Conservation (phyloP, 2,329 filamentous ascomycete species). For the Neofusicoccum kwambonambiense region DNA sequence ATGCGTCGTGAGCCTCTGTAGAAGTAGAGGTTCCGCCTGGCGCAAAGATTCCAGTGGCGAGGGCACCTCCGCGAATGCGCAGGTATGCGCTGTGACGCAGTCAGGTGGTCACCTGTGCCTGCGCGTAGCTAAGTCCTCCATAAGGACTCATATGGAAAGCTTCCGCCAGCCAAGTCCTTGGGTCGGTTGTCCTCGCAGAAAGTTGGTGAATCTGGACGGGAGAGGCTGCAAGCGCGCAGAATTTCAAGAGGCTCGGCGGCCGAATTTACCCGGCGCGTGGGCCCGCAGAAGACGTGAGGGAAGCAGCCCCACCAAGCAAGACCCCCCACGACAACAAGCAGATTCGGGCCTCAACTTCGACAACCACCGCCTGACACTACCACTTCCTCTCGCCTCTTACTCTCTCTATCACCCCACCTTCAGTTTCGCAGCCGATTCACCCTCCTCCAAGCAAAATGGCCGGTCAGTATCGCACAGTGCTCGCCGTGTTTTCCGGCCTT, state of each 20-base stretch:
- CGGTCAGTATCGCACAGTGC: conserved; percentile 1
- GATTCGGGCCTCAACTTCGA: conserved; percentile 16
- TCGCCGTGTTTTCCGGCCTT: neutral
- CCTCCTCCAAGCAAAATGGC: conserved; percentile 10
- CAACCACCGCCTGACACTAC: conserved; percentile 7
- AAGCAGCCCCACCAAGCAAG: conserved; percentile 17
- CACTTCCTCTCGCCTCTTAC: neutral
- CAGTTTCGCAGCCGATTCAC: neutral
- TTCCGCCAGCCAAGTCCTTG: too few species aligned
- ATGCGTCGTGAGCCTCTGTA: neutral
- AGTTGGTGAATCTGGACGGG: too few species aligned
- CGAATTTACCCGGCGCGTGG: conserved; percentile 11
- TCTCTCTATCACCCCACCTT: neutral
- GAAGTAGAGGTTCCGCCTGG: neutral
- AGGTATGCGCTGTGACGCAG: too few species aligned
- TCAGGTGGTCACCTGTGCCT: too few species aligned
- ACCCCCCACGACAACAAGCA: conserved; percentile 17
- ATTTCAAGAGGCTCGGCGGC: conserved; percentile 16
- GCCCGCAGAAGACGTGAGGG: neutral
- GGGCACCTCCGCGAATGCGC: too few species aligned
- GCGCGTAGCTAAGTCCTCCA: too few species aligned
- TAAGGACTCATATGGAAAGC: too few species aligned
- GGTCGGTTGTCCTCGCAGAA: too few species aligned
- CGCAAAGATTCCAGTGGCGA: too few species aligned
- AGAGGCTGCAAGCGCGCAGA: neutral